Evolutionary conservation across 495 filamentous ascomycete species (phyloP).

Genomic region (Amniculicola lignicola): DNA sequence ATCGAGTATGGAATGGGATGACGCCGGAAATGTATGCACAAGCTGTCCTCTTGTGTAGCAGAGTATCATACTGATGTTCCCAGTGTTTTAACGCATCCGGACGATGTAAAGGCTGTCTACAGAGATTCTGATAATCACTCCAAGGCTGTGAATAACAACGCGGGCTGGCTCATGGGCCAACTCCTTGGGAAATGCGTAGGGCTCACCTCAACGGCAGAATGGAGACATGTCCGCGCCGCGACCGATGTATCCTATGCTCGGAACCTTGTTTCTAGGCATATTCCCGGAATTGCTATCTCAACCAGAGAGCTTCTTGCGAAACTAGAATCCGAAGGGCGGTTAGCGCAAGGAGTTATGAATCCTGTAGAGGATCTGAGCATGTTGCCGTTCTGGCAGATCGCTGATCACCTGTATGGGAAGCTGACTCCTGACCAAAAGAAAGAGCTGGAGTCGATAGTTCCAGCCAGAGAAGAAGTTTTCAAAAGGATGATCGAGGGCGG

Average conservation of each 20-base stretch:
- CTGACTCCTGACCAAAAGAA: conserved; percentile 22
- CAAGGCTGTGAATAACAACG: conserved; percentile 16
- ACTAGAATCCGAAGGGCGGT: neutral
- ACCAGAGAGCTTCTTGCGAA: neutral
- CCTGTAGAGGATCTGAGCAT: conserved; percentile 41
- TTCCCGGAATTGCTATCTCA: neutral
- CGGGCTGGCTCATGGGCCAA: conserved; percentile 24
- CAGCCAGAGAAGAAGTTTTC: conserved; percentile 38
- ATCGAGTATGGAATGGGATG: conserved; percentile 12
- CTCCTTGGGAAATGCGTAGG: conserved; percentile 45
- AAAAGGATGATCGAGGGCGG: conserved; percentile 37
- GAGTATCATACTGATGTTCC: neutral
- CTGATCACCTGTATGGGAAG: conserved; percentile 41
- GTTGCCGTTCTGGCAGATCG: conserved; percentile 42
- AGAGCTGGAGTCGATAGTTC: conserved; percentile 16
- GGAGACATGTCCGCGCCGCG: conserved; percentile 6
- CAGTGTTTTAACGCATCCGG: neutral
- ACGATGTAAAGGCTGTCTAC: conserved; percentile 10
- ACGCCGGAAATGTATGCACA: conserved; percentile 14
- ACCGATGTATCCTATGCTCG: neutral
- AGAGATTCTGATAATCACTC: conserved; percentile 10
- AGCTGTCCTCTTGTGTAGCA: neutral
- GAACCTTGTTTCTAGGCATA: neutral
- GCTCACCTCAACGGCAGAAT: conserved; percentile 38
- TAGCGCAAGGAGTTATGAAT: conserved; percentile 2